Base-by-base conservation (phyloP, 495 filamentous ascomycete species). In the Penicillium roqueforti region DNA sequence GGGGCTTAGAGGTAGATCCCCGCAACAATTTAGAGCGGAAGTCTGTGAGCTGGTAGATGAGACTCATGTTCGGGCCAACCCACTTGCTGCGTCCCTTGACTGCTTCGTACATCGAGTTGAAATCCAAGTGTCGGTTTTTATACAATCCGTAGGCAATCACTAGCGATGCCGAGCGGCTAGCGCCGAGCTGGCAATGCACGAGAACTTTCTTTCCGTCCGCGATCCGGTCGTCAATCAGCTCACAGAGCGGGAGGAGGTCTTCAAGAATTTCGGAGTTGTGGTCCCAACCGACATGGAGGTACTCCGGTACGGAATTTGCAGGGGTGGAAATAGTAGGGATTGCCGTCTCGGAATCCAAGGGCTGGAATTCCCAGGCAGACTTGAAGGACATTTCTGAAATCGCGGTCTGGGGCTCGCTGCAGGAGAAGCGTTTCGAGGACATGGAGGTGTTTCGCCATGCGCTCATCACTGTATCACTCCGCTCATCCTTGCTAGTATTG, bases 51-150 rank as follows among this genome's bases (percentile, higher is more conserved):
- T 93, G 92, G 73, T 97, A 97, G 69, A 98, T 96, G 34, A 98
- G 76, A 57, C 88, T 91, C 93, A 98, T 98, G 66, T 98, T 98
- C 1, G 93, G 93, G 13, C 91, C 92, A 49, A 98, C 95, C 93
- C 93, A 98, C 58, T 81, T 83, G 65, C 92, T 97, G 64, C 88
- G 87, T 39, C 78, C 78, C 69, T 98, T 96, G 19, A 96, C 95
- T 4, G 85, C 79, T 65, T 91, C 82, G 64, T 98, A 98, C 51
- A 92, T 91, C 45, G 95, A 88, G 65, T 97, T 95, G 51, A 97
- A 93, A 55, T 83, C 89, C 58, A 95, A 67, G 19, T 86, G 78
- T 6, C 88, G 89, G 58, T 96, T 89, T 66, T 91, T 93, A 70
- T 91, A 97, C 47, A 98, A 76, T 22, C 92, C 92, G 65, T 97